Base-by-base conservation (phyloP, 768 basidiomycete species). In the Tricholoma terreum region DNA sequence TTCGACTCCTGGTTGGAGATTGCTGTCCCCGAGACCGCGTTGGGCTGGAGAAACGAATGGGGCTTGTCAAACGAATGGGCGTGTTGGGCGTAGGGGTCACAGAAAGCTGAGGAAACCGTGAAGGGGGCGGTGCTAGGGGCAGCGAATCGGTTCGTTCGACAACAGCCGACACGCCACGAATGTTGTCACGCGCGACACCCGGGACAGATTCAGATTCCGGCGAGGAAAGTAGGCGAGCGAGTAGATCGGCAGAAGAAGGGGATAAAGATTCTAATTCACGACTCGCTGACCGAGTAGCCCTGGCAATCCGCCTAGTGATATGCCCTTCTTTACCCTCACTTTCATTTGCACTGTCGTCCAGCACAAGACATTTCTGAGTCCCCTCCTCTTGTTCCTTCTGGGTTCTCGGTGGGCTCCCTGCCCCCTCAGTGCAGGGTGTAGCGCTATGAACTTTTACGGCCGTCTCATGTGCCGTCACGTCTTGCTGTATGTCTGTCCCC, bases 201-300 rank as follows among this genome's bases (percentile, higher is more conserved):
- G 10, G 24, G 15, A 40, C 33, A 5, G 45, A 35, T 53, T 35
- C 27, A 10, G 27, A 46, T 22, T 34, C 50, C 24, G 57, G 59
- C 4, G 71, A 53, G 19, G 72, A 67, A 8, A 77, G 58, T 31
- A 80, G 62, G 55, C 72, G 73, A n/a, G 68, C 67, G 31, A 82
- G 73, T 36, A 79, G 61, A 52, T 66, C 67, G 36, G 72, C 71
- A 42, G 88, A 87, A 12, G 76, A 73, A 1, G 86, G 85, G n/a
- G 86, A 87, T 36, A 87, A 68, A 17, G 84, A 84, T 14, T 79
- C 76, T 24, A 84, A 67, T 66, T 80, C 79, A 56, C 80, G 74
- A 45, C 70, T 67, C 24, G 63, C 70, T 43, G 46, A 49, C 46
- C 6, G 27, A 17, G 27, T 11, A 49, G 30, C 46, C 22, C 27